phyloP scores from a whole-genome alignment of 805 yeast species.

The Sugiyamaella qingdaonensis region DNA sequence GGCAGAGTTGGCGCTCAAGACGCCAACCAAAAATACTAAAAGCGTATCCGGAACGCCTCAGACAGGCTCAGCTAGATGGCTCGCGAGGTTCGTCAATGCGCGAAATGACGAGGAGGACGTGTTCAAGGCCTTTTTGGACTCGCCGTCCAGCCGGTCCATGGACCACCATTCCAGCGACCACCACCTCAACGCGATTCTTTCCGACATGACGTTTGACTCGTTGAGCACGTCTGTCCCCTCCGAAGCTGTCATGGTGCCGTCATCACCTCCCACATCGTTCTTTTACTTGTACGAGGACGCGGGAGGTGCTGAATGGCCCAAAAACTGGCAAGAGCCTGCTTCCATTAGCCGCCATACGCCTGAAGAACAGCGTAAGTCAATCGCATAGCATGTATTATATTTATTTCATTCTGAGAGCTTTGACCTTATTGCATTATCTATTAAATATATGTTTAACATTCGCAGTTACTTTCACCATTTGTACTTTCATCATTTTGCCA shows the following conservation, averaged over 20 bases:
- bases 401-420: neutral
- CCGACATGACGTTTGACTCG: slow-evolving; percentile 10
- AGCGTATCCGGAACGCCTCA: neutral
- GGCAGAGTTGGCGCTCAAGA: slow-evolving; percentile 12
- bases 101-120: slow-evolving; percentile 19
- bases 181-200: slow-evolving; percentile 3
- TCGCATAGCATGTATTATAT: slow-evolving; percentile 1
- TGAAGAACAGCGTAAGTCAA: neutral
- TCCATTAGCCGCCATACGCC: neutral
- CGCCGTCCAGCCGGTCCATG: slow-evolving; percentile 12
- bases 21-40: slow-evolving; percentile 12
- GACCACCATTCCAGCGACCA: slow-evolving; percentile 2
- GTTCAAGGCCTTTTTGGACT: slow-evolving; percentile 18
- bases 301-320: neutral
- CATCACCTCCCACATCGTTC: slow-evolving; percentile 15
- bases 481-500: too few relatives aligned
- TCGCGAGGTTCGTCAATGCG: slow-evolving; percentile 15
- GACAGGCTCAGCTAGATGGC: slow-evolving; percentile 11
- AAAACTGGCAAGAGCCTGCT: neutral
- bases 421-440: too few relatives aligned
- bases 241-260: slow-evolving; percentile 10
- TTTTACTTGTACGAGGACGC: slow-evolving; percentile 13
- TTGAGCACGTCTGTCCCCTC: neutral
- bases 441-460: too few relatives aligned
- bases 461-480: too few relatives aligned